phyloP scores from a whole-genome alignment of 2,329 filamentous ascomycete genomes.

The Chaetomium sp. region DNA sequence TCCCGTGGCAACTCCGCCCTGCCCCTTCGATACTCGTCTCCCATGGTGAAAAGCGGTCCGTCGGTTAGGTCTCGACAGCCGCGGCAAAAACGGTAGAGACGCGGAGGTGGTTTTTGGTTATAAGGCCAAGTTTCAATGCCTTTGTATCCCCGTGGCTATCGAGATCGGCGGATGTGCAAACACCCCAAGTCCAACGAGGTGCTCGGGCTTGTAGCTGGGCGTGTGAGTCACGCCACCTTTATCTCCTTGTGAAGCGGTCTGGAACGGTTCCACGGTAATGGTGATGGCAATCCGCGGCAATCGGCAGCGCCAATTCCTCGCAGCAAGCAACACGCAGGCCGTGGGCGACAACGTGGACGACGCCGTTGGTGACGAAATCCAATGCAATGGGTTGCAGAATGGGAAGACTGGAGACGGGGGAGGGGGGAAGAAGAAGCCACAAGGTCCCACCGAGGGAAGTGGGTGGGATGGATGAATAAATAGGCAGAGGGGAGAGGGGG shows the following conservation, averaged over 20 bases:
- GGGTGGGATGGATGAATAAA: constrained; percentile 15
- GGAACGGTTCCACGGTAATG: no score
- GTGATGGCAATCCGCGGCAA: no score
- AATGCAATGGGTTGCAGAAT: neutral
- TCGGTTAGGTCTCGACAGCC: no score
- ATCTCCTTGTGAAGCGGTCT: no score
- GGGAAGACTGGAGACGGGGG: neutral
- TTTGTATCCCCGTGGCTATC: no score
- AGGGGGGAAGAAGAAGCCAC: neutral
- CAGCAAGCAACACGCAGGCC: neutral
- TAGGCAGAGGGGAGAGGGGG: constrained; percentile 2
- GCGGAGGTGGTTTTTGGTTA: no score
- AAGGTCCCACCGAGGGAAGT: neutral
- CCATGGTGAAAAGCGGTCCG: constrained; percentile 27
- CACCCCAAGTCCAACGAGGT: no score
- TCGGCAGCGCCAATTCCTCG: neutral
- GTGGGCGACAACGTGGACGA: neutral
- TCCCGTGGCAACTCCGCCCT: constrained; percentile 32
- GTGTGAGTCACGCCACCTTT: no score
- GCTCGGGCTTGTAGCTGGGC: no score
- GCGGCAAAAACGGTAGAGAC: no score
- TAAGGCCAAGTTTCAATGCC: no score
- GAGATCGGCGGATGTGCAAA: no score
- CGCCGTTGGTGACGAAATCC: neutral
- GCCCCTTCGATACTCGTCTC: constrained; percentile 31